These are phyloP conservation scores for Eucalyptus polybractea DNA, from an alignment of 345 rosid genomes.

Conservation along the genomic window DNA sequence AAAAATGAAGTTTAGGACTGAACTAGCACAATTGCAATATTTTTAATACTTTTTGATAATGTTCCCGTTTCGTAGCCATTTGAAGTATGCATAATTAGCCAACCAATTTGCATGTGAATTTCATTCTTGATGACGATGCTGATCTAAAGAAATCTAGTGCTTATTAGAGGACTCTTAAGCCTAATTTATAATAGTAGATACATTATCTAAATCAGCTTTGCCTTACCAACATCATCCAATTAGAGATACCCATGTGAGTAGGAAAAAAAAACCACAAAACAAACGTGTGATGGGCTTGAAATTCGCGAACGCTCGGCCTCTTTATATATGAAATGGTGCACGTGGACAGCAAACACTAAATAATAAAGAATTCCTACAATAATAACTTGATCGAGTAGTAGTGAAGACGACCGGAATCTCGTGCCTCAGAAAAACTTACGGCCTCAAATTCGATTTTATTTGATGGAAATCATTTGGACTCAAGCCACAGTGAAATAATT, in stretches of 20 bases:
- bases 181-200: neutral
- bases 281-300: neutral
- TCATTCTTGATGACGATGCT: neutral
- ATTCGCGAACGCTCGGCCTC: too few relatives aligned
- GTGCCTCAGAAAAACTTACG: neutral
- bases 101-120: neutral
- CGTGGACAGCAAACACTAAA: neutral
- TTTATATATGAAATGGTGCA: neutral
- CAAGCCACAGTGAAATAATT: neutral
- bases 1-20: accelerated
- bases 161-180: neutral
- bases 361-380: neutral
- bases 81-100: neutral
- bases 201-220: neutral
- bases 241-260: neutral
- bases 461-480: neutral
- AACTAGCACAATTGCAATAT: too few relatives aligned
- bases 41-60: too few relatives aligned
- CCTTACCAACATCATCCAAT: too few relatives aligned
- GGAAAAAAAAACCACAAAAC: neutral
- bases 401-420: neutral
- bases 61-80: neutral
- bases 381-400: neutral
- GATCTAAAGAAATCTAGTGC: neutral
- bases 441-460: neutral